Conservation (phyloP, 805 yeast species). For the Wickerhamiella shivajii region DNA sequence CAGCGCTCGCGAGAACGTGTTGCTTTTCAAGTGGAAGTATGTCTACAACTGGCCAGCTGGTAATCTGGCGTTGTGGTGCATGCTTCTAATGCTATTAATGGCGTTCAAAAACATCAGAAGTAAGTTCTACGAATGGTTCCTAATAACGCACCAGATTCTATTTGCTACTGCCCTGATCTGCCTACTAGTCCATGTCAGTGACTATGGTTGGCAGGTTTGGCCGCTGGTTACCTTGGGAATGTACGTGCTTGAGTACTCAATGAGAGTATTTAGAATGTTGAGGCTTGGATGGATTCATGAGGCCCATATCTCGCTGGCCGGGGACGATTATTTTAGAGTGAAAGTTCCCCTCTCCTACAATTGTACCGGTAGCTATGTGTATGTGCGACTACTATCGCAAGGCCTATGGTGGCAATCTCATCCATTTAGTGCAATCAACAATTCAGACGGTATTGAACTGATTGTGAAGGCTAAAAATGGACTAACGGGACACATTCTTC, state of each 20-base stretch:
- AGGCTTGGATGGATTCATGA: constrained; percentile 37
- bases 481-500: constrained; percentile 16
- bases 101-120: constrained; percentile 38
- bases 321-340: constrained; percentile 26
- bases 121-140: constrained; percentile 41
- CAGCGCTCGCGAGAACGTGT: constrained; percentile 16
- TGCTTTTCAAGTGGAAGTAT: constrained; percentile 19
- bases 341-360: constrained; percentile 29
- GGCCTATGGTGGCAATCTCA: constrained; percentile 54
- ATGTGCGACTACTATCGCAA: constrained; percentile 38
- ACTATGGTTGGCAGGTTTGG: constrained; percentile 45
- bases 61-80: constrained; percentile 29
- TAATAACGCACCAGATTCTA: constrained; percentile 31
- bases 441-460: constrained; percentile 27
- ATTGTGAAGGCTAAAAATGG: constrained; percentile 41
- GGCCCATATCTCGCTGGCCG: constrained; percentile 17
- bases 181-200: constrained; percentile 40
- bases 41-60: constrained; percentile 29
- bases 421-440: constrained; percentile 40
- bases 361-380: constrained; percentile 42
- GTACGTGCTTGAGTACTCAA: constrained; percentile 55
- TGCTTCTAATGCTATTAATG: constrained; percentile 31
- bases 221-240: constrained; percentile 40
- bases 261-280: constrained; percentile 39
- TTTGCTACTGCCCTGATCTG: constrained; percentile 14